Evolutionary conservation across 768 basidiomycete genomes (phyloP).

Genomic region (Pulveroboletus sp.): DNA sequence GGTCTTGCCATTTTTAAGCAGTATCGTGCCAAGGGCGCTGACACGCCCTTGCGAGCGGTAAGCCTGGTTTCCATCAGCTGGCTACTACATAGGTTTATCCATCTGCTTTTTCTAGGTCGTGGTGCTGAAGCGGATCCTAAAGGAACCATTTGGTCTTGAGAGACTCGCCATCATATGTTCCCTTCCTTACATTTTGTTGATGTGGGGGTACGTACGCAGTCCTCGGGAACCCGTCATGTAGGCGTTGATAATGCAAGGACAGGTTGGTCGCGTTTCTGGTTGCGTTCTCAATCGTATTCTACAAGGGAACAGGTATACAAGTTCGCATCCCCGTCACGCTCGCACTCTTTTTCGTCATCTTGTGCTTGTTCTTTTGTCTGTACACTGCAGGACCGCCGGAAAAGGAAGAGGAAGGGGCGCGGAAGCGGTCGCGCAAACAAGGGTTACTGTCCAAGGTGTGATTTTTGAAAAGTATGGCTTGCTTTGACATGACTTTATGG

Average conservation of each 20-base stretch:
- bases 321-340: constrained; percentile 28
- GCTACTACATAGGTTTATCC: background rate
- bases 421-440: background rate
- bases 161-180: constrained; percentile 39
- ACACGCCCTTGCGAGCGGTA: constrained; percentile 31
- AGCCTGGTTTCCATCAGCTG: background rate
- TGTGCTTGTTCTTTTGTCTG: constrained; percentile 31
- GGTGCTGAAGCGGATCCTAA: constrained; percentile 26
- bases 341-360: constrained; percentile 18
- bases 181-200: constrained; percentile 39
- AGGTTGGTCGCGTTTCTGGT: constrained; percentile 36
- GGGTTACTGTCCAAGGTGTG: constrained; percentile 3
- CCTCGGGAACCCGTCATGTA: background rate
- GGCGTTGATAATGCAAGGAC: constrained; percentile 2
- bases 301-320: constrained; percentile 19
- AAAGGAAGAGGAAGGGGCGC: constrained; percentile 11
- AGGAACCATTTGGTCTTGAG: constrained; percentile 30
- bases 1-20: constrained; percentile 32
- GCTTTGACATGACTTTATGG: background rate
- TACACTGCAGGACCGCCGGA: constrained; percentile 19
- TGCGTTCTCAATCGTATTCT: constrained; percentile 31
- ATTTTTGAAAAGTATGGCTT: background rate
- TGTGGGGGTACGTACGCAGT: constrained; percentile 34
- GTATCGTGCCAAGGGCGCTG: constrained; percentile 31
- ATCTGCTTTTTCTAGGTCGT: constrained; percentile 16